Conservation (phyloP, 306 rosid genomes). For the Fragaria nilgerrensis region DNA sequence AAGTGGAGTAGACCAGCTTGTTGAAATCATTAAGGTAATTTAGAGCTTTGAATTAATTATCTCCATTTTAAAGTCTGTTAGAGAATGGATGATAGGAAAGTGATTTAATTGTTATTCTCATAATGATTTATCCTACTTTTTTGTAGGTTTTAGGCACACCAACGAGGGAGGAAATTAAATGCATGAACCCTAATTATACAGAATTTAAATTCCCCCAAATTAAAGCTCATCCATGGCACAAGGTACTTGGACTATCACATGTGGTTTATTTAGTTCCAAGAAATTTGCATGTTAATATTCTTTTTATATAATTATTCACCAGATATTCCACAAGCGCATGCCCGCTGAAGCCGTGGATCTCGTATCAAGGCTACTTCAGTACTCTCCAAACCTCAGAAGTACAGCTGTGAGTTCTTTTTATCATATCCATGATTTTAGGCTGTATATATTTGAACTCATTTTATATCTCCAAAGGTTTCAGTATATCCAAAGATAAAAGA, state of each 20-base stretch:
- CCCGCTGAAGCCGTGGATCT: conserved; percentile 99
- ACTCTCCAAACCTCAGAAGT: conserved; percentile 92
- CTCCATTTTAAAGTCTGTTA: background rate
- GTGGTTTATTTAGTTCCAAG: background rate
- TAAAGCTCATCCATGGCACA: conserved; percentile 98
- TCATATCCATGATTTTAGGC: background rate
- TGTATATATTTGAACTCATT: background rate
- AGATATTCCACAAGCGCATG: conserved; percentile 89
- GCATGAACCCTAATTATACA: conserved; percentile 95
- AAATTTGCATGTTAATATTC: background rate
- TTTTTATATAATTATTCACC: conserved; percentile 25
- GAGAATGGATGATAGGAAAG: background rate
- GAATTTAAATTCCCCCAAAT: conserved; percentile 93
- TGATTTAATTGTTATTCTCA: background rate
- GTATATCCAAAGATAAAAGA: background rate
- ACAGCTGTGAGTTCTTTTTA: conserved; percentile 68
- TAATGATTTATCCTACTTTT: conserved; percentile 10
- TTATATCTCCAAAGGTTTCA: background rate
- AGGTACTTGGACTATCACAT: conserved; percentile 43
- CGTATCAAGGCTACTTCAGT: conserved; percentile 86
- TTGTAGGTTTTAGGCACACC: conserved; percentile 96
- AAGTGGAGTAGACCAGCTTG: conserved; percentile 95
- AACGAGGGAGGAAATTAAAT: conserved; percentile 94
- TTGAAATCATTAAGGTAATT: conserved; percentile 81
- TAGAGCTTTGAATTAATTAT: conserved; percentile 2